Evolutionary conservation across 1,139 yeast species (phyloP), one percentile per base, ranked within the genome.

Genomic region (Candida sp.): DNA sequence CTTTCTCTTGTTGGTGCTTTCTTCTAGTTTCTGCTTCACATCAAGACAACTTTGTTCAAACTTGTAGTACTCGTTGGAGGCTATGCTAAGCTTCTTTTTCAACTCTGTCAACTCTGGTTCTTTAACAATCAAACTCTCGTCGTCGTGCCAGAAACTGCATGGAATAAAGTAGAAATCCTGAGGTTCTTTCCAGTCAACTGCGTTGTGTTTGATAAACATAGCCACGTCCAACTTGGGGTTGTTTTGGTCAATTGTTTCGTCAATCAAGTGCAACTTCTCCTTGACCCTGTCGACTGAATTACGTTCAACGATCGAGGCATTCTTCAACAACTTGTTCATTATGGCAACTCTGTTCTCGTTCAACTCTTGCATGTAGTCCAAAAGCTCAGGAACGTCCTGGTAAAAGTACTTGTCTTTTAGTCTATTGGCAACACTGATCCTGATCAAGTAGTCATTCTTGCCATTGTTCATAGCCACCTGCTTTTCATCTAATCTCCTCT

Each of bases 101-200:
- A 94, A 75, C 47, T 80, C 83, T 17, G 85, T 78, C 57, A 91
- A 75, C 59, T 91, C 94, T 1, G 81, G 80, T 40, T 83, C 86
- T 22, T 81, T 79, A 2, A 83, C 80, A 12, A 86, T 75, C 72
- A 94, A 84, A 44, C 83, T 76, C 57, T 92, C 97, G 67, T 94
- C 98, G 63, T 94, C 99, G 68, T 93, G 98, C 99, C 99, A 96
- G 46, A 96, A 88, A 33, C 93, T 86, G 39, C 96, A 86, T 1
- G 98, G 98, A 58, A 90, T 82, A 63, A 88, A 96, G 58, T 83
- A 81, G 64, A 88, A 90, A 68, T 94, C 98, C 5, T 74, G 74
- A 0, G 98, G 99, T 61, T 92, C 98, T 45, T 77, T 76, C 98
- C 98, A 94, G 34, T 79, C 80, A 25, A 75, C 63, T 26, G 73